A percentile compares a stretch with the other conserved stretches of the same genome.
Evolutionary conservation across 2,329 filamentous ascomycete genomes (phyloP).

Genomic region (Purpureocillium lavendulum): DNA sequence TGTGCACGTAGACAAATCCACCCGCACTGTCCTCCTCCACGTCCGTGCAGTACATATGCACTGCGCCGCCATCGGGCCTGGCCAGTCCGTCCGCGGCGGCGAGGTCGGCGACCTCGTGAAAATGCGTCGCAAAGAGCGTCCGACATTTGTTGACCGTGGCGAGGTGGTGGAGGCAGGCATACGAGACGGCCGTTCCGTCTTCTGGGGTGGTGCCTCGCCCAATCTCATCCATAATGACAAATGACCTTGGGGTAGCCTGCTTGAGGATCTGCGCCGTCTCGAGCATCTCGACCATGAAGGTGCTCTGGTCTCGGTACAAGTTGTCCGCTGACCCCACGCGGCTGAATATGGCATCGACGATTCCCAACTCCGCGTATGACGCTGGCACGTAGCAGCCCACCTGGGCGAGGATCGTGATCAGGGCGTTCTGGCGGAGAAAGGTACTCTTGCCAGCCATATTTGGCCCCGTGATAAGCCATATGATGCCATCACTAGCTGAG

Average conservation of each 20-base stretch:
- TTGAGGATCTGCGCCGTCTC: constrained; percentile 88
- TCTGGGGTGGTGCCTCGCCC: constrained; percentile 89
- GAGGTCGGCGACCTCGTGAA: constrained; percentile 77
- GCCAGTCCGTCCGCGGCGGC: constrained; percentile 44
- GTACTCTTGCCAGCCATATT: constrained; percentile 99
- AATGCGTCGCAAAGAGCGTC: constrained; percentile 90
- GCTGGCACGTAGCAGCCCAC: constrained; percentile 90
- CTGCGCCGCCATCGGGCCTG: constrained; percentile 22
- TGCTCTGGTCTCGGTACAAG: constrained; percentile 88
- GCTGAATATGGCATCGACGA: constrained; percentile 95
- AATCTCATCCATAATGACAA: constrained; percentile 98
- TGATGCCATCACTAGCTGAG: constrained; percentile 51
- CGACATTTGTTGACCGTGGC: constrained; percentile 69
- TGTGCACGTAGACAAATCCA: constrained; percentile 82
- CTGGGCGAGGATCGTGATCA: constrained; percentile 90
- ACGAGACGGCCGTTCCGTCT: constrained; percentile 84
- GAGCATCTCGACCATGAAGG: constrained; percentile 99
- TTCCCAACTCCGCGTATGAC: constrained; percentile 71
- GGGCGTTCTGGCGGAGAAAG: constrained; percentile 88
- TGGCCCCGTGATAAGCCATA: constrained; percentile 70
- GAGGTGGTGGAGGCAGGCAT: constrained; percentile 78
- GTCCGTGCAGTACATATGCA: constrained; percentile 84
- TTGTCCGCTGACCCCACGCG: constrained; percentile 92
- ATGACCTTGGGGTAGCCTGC: constrained; percentile 72
- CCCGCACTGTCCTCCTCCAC: constrained; percentile 63